Conservation (phyloP, 2,329 filamentous ascomycete species). For the Trichoderma brevicompactum region DNA sequence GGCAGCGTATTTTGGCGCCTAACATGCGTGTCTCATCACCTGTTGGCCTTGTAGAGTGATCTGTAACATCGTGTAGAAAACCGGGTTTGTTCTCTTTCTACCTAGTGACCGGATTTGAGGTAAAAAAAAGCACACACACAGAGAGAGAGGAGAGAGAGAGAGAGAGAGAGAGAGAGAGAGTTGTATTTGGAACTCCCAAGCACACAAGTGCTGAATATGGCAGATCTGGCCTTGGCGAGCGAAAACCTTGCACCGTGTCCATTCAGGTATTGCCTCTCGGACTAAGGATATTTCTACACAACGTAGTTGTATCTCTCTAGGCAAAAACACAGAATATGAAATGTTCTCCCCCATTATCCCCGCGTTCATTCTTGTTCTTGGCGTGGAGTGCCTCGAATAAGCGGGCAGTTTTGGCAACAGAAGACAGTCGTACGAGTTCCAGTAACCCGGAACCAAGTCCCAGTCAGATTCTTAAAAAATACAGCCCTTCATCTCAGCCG, state of each 20-base stretch:
- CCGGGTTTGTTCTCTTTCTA: neutral
- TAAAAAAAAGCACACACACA: neutral
- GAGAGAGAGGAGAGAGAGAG: neutral
- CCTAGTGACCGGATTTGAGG: neutral
- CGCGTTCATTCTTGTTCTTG: neutral
- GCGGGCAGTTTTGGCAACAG: neutral
- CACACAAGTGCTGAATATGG: too few relatives aligned
- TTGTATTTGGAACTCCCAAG: too few relatives aligned
- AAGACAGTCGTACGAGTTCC: conserved; percentile 10
- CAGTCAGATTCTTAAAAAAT: conserved; percentile 17
- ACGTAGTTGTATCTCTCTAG: too few relatives aligned
- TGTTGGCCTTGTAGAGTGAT: conserved; percentile 1
- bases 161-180: neutral
- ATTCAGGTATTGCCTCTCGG: too few relatives aligned
- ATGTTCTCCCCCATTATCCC: neutral
- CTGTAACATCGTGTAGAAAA: neutral
- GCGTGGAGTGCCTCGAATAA: neutral
- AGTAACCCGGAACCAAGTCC: conserved; percentile 22
- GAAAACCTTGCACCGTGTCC: too few relatives aligned
- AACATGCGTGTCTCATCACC: neutral
- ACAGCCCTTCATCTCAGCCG: conserved; percentile 6
- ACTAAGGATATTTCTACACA: too few relatives aligned
- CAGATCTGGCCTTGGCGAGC: too few relatives aligned
- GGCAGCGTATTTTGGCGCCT: neutral
- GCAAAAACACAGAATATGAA: neutral